phyloP scores from a whole-genome alignment of 2,329 filamentous ascomycete species.

The Trichoderma simmonsii region DNA sequence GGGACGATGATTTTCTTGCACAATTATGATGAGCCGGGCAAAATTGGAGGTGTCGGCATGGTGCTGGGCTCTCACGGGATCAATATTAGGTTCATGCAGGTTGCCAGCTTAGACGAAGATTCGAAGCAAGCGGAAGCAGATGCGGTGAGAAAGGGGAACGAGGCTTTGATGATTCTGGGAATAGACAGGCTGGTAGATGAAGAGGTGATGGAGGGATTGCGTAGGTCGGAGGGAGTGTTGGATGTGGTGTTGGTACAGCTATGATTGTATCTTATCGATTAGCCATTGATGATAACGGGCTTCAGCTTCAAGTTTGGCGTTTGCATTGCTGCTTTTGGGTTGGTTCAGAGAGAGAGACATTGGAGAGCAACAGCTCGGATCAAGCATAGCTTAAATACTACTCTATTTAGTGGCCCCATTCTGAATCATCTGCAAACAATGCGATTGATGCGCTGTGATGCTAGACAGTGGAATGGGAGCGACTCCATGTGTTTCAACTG shows the following conservation, averaged over 20 bases:
- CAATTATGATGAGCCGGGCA: slow-evolving; percentile 78
- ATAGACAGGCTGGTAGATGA: slow-evolving; percentile 63
- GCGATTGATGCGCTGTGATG: background rate
- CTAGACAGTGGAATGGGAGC: background rate
- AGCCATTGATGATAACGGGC: background rate
- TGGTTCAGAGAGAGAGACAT: background rate
- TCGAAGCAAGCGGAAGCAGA: slow-evolving; percentile 1
- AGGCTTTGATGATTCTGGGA: slow-evolving; percentile 80
- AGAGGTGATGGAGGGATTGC: slow-evolving; percentile 50
- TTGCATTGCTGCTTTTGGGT: background rate
- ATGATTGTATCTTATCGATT: slow-evolving; percentile 22
- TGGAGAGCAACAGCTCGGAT: background rate
- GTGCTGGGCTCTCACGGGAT: slow-evolving; percentile 66
- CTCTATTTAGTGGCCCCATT: background rate
- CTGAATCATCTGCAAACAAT: background rate
- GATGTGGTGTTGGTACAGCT: slow-evolving; percentile 52
- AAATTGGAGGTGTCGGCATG: slow-evolving; percentile 76
- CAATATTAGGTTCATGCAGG: slow-evolving; percentile 80
- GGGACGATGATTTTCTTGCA: slow-evolving; percentile 74
- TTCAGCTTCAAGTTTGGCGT: too few relatives aligned
- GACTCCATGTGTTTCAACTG: background rate
- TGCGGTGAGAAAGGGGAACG: slow-evolving; percentile 26
- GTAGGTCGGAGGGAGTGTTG: slow-evolving; percentile 51
- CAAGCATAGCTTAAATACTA: background rate
- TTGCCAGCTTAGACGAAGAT: slow-evolving; percentile 49